Evolutionary conservation across 1,284 basidiomycete species (phyloP), one percentile per base, ranked within the genome.

Genomic region (Tilletia indica): DNA sequence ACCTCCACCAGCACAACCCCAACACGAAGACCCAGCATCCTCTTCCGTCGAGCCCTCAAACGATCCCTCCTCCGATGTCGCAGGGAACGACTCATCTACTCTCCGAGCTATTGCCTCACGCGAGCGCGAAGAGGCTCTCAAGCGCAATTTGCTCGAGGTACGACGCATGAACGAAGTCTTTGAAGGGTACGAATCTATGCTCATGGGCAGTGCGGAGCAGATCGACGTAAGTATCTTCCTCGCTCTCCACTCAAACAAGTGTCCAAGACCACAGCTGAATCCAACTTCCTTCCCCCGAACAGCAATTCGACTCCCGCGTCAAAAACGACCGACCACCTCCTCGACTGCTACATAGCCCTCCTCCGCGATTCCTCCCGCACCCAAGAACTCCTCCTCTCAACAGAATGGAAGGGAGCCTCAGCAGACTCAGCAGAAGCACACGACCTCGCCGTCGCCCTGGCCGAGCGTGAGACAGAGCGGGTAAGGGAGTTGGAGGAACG

Each of bases 111-210:
- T 14, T 14, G 58, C 58, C n/a, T 42, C 56, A n/a, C 34, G 36
- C 21, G 75, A 83, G 49, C 76, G 73, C 11, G 70, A 75, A 14
- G 81, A 82, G 56, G 72, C 76, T 39, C 58, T 78, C 6, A 73
- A 75, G 6, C 70, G 73, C 11, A 81, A 83, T 49, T 72, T 82
- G n/a, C 49, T 72, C 31, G 79, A 83, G 63, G 68, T 82, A 5
- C 75, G 73, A 8, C 72, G 74, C 51, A 76, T 83, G 70, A 82
- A 83, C 68, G 74, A 76, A 8, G 72, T 79, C n/a, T 83, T 83
- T 70, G 77, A 78, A 54, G 70, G 76, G 4, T 83, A 80, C 70
- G 82, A 83, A 64, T 61, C 54, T 11, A 78, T 77, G 74, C 76
- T 83, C 9, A 66, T 72, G 1, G 74, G 76, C 14, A 77, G 75